Evolutionary conservation across 2,329 filamentous ascomycete species (phyloP).

Genomic region (Phialophora chinensis): DNA sequence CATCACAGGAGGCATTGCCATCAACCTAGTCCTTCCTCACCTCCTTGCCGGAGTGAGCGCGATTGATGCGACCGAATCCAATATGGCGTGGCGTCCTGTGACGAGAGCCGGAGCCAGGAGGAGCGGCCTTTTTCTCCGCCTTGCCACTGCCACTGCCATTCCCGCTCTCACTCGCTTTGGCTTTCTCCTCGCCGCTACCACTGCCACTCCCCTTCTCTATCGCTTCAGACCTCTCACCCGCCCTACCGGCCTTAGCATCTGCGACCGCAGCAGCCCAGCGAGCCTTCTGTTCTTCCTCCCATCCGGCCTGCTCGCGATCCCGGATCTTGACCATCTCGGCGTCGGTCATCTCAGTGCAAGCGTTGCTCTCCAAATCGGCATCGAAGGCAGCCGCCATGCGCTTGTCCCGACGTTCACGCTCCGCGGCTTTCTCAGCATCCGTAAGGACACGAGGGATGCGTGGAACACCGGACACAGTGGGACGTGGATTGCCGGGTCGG

Average conservation of each 20-base stretch:
- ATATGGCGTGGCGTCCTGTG: neutral
- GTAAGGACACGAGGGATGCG: neutral
- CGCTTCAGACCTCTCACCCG: neutral
- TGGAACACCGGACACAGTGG: neutral
- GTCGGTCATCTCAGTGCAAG: constrained; percentile 24
- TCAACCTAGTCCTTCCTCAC: neutral
- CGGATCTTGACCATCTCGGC: constrained; percentile 22
- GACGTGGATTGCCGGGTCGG: neutral
- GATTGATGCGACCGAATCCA: neutral
- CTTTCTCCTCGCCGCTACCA: neutral
- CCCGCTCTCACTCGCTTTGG: neutral
- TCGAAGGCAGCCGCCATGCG: constrained; percentile 23
- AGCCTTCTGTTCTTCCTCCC: constrained; percentile 29
- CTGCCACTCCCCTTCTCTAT: neutral
- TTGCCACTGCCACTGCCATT: neutral
- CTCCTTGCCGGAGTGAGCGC: neutral
- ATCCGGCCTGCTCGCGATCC: constrained; percentile 25
- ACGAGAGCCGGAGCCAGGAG: neutral
- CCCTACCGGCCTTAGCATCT: neutral
- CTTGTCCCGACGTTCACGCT: constrained; percentile 20
- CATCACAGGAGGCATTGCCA: neutral
- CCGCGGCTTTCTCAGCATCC: neutral
- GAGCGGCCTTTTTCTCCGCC: neutral
- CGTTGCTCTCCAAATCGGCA: constrained; percentile 29
- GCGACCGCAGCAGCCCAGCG: neutral